Evolutionary conservation across 495 filamentous ascomycete genomes (phyloP).

Genomic region (Rostrohypoxylon terebratum): DNA sequence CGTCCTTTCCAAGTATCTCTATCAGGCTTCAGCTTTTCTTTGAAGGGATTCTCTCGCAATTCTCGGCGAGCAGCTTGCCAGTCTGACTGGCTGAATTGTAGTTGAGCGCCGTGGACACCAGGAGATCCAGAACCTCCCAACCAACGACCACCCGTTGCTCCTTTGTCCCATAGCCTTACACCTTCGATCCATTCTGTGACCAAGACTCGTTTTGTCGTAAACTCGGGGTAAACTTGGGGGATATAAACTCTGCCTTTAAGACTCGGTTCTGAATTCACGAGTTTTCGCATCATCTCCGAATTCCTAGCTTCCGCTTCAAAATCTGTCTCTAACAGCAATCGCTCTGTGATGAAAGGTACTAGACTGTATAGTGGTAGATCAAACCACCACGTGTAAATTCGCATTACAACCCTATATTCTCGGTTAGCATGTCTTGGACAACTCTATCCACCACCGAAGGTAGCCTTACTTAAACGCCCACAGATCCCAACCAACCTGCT

Average conservation of each 20-base stretch:
- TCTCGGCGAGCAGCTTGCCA: constrained; percentile 54
- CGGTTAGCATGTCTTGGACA: constrained; percentile 6
- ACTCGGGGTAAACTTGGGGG: constrained; percentile 82
- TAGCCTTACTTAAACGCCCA: constrained; percentile 89
- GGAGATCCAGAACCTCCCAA: constrained; percentile 79
- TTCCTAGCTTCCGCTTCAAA: constrained; percentile 93
- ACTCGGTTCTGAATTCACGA: constrained; percentile 81
- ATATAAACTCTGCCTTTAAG: constrained; percentile 86
- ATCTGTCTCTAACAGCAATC: constrained; percentile 90
- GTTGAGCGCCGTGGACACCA: constrained; percentile 75
- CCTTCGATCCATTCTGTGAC: constrained; percentile 99
- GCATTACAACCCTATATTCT: constrained; percentile 71
- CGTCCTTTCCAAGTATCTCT: constrained; percentile 81
- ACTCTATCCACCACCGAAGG: too few species aligned
- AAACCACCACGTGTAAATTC: constrained; percentile 82
- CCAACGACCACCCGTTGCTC: constrained; percentile 78
- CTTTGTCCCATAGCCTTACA: constrained; percentile 89
- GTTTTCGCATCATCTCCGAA: constrained; percentile 80
- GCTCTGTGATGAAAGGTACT: constrained; percentile 89
- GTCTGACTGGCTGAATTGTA: constrained; percentile 64
- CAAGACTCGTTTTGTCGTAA: constrained; percentile 86
- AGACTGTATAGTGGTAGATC: constrained; percentile 89
- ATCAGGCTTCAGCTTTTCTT: constrained; percentile 77
- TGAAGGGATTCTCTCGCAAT: constrained; percentile 57
- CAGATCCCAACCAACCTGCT: constrained; percentile 91